phyloP scores from a whole-genome alignment of 2,329 filamentous ascomycete species.

The Endocalyx cinctus region DNA sequence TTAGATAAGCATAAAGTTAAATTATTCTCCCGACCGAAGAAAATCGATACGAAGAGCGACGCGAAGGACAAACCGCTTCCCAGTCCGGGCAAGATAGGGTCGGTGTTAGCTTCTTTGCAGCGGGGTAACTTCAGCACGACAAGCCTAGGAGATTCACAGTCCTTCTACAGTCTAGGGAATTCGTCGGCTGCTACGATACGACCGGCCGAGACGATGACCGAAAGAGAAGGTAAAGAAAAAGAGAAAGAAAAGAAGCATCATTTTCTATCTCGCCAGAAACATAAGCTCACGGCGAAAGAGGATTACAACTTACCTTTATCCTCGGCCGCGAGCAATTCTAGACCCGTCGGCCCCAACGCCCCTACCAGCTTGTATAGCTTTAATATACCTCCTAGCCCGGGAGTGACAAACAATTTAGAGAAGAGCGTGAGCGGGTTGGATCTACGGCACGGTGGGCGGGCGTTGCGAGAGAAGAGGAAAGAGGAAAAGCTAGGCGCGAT shows the following conservation, averaged over 20 bases:
- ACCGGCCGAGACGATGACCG: slow-evolving; percentile 47
- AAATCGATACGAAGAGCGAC: slow-evolving; percentile 67
- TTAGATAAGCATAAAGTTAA: slow-evolving; percentile 76
- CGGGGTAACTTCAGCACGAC: slow-evolving; percentile 66
- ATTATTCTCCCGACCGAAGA: slow-evolving; percentile 73
- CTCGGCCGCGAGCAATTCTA: slow-evolving; percentile 72
- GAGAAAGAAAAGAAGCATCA: slow-evolving; percentile 77
- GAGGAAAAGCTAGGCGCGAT: slow-evolving; percentile 54
- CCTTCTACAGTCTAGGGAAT: slow-evolving; percentile 71
- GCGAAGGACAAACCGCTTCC: slow-evolving; percentile 62
- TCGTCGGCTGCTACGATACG: slow-evolving; percentile 73
- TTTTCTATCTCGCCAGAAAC: slow-evolving; percentile 73
- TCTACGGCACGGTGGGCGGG: slow-evolving; percentile 70
- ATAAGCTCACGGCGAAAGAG: slow-evolving; percentile 69
- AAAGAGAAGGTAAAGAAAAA: slow-evolving; percentile 49
- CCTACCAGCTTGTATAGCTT: slow-evolving; percentile 77
- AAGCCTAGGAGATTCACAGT: slow-evolving; percentile 62
- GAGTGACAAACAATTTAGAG: slow-evolving; percentile 62
- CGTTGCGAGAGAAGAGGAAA: slow-evolving; percentile 75
- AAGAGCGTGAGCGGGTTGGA: slow-evolving; percentile 81
- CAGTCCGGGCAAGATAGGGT: slow-evolving; percentile 67
- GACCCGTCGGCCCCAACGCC: slow-evolving; percentile 68
- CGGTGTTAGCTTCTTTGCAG: slow-evolving; percentile 61
- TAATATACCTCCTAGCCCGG: slow-evolving; percentile 67
- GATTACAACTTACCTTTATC: slow-evolving; percentile 69